These are phyloP conservation scores for Uronychia setigera DNA, from an alignment of 73 alveolate genomes.

Conservation along the genomic window DNA sequence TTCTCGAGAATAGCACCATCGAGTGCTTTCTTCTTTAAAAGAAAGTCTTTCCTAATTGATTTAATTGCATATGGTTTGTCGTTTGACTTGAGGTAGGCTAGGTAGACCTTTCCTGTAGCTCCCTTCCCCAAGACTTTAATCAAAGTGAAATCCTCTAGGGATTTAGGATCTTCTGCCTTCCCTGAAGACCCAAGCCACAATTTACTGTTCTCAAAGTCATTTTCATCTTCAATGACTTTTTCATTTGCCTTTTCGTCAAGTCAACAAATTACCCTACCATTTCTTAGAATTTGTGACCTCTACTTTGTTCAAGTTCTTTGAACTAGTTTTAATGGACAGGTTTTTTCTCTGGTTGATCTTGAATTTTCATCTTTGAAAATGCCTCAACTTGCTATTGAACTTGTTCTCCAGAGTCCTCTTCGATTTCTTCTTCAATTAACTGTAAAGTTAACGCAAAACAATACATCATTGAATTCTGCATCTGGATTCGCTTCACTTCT, in stretches of 20 bases:
- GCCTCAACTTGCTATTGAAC: no score
- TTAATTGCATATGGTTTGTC: conserved; percentile 54
- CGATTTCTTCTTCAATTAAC: background rate
- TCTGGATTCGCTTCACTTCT: background rate
- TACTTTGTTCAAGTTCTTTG: background rate
- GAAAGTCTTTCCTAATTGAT: conserved; percentile 71
- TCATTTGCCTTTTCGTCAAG: background rate
- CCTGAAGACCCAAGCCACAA: background rate
- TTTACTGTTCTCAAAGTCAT: background rate
- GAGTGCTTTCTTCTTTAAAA: conserved; percentile 74
- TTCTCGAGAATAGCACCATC: conserved; percentile 42
- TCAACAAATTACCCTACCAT: background rate
- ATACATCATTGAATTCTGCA: background rate
- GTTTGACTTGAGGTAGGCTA: conserved; percentile 3
- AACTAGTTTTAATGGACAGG: no score
- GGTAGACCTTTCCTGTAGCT: conserved; percentile 5
- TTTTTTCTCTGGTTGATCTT: background rate
- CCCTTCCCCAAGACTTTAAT: conserved; percentile 7
- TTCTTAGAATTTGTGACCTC: background rate
- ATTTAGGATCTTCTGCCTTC: background rate
- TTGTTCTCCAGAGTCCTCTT: background rate
- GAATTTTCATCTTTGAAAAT: background rate
- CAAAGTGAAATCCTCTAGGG: conserved; percentile 5
- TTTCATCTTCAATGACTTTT: background rate
- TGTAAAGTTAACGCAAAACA: background rate